phyloP scores from a whole-genome alignment of 352 stramenopile genomes.

The Phytophthora ramorum region DNA sequence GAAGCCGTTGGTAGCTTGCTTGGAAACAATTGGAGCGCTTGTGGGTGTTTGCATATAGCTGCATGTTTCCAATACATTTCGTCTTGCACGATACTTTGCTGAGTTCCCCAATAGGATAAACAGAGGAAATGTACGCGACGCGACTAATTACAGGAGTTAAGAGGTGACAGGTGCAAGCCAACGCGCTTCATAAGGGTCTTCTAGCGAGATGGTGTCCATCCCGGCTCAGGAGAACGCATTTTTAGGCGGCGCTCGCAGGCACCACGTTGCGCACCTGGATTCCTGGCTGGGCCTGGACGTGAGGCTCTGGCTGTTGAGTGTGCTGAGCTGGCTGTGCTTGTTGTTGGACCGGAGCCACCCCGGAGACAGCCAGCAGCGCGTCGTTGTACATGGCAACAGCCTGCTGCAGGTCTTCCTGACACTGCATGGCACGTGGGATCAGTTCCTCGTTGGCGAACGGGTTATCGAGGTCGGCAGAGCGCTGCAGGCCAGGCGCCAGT shows the following conservation, averaged over 20 bases:
- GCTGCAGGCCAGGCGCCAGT: conserved; percentile 34
- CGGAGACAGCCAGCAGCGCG: conserved; percentile 41
- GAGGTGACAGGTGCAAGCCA: no score
- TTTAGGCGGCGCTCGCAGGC: conserved; percentile 42
- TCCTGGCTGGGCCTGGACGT: conserved; percentile 27
- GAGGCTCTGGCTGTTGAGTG: conserved; percentile 26
- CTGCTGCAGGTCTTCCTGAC: conserved; percentile 46
- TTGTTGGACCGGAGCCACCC: conserved; percentile 22
- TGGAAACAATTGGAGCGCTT: conserved; percentile 25
- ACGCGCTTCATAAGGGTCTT: neutral
- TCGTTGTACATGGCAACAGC: conserved; percentile 51
- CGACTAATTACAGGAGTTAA: no score
- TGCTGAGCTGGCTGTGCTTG: conserved; percentile 16
- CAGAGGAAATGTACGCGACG: no score
- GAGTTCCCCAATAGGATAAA: no score
- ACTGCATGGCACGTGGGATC: conserved; percentile 50
- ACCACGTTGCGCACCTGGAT: conserved; percentile 30
- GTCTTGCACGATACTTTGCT: neutral
- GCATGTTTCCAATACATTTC: conserved; percentile 41
- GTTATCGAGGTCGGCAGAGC: conserved; percentile 44
- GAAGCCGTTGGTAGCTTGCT: conserved; percentile 40
- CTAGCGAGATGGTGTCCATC: neutral
- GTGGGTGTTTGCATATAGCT: conserved; percentile 36
- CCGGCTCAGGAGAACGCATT: neutral
- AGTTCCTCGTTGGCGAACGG: conserved; percentile 48